phyloP scores from a whole-genome alignment of 1,139 yeast genomes.

The Geotrichum fermentans region DNA sequence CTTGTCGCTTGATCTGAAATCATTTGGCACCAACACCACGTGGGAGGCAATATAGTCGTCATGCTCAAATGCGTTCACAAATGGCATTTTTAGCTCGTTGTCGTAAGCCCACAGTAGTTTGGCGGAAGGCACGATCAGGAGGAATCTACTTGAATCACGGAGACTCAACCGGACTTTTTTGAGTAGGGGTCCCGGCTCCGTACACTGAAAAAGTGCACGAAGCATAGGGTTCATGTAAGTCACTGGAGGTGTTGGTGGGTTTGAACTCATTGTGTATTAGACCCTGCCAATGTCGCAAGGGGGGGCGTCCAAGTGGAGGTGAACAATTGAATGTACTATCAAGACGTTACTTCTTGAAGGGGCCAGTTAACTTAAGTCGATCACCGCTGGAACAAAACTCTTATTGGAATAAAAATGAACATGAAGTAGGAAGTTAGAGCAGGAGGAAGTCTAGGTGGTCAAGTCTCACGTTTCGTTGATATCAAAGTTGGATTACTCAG shows the following conservation, averaged over 20 bases:
- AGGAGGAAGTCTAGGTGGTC: too few species aligned
- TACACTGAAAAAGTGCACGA: constrained; percentile 14
- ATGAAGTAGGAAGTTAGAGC: too few species aligned
- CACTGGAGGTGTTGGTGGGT: background rate
- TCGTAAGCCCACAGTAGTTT: constrained; percentile 44
- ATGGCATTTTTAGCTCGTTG: constrained; percentile 43
- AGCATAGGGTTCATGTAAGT: constrained; percentile 16
- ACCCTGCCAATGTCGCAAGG: background rate
- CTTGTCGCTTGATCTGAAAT: constrained; percentile 40
- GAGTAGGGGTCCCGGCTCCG: constrained; percentile 18
- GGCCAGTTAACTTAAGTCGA: too few species aligned
- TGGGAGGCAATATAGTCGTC: constrained; percentile 72
- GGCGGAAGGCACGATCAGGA: constrained; percentile 19
- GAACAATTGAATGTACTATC: background rate
- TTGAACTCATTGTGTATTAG: background rate
- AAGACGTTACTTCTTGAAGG: too few species aligned
- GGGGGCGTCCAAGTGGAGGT: background rate
- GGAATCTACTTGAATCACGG: constrained; percentile 17
- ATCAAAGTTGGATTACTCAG: too few species aligned
- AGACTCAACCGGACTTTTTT: constrained; percentile 12
- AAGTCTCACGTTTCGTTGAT: too few species aligned
- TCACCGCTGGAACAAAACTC: too few species aligned
- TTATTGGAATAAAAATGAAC: too few species aligned
- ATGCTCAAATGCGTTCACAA: constrained; percentile 55
- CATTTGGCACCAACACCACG: constrained; percentile 45